phyloP scores from a whole-genome alignment of 768 basidiomycete species.

The Boletus subparvulus region DNA sequence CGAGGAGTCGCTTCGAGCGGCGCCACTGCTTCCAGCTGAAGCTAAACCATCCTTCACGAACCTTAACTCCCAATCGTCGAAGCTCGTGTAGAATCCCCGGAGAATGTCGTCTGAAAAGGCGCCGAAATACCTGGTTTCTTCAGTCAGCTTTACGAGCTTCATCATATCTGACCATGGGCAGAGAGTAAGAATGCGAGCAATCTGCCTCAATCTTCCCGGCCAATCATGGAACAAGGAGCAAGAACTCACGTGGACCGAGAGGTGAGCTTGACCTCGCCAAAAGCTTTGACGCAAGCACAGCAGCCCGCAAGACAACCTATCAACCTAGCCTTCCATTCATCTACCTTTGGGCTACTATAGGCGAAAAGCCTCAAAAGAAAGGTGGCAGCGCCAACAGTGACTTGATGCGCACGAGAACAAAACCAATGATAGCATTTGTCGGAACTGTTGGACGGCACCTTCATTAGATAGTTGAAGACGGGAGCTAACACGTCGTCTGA shows the following conservation, averaged over 20 bases:
- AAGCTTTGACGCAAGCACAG: constrained; percentile 63
- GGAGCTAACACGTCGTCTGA: constrained; percentile 48
- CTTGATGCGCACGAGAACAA: constrained; percentile 58
- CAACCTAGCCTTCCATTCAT: constrained; percentile 61
- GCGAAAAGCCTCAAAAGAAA: constrained; percentile 84
- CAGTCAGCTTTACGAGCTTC: constrained; percentile 12
- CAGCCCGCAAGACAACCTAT: constrained; percentile 60
- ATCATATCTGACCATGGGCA: constrained; percentile 1
- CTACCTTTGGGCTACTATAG: constrained; percentile 59
- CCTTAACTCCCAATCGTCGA: constrained; percentile 66
- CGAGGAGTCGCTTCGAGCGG: constrained; percentile 11
- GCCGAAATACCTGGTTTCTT: constrained; percentile 63
- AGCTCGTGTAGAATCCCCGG: constrained; percentile 55
- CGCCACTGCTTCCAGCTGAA: constrained; percentile 23
- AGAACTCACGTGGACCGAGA: constrained; percentile 73
- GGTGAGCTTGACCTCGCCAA: constrained; percentile 61
- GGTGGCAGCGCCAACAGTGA: constrained; percentile 65
- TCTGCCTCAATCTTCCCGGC: constrained; percentile 6
- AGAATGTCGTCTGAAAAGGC: constrained; percentile 55
- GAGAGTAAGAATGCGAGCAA: constrained; percentile 9
- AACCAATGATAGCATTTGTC: constrained; percentile 72
- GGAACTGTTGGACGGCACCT: constrained; percentile 36
- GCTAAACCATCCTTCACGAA: constrained; percentile 51
- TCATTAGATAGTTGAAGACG: constrained; percentile 57
- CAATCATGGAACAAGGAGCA: not conserved